A percentile compares a stretch with the other conserved stretches of the same genome.
These are phyloP conservation scores for Pseudoturritis turrita DNA, from an alignment of 345 rosid genomes.

Conservation along the genomic window DNA sequence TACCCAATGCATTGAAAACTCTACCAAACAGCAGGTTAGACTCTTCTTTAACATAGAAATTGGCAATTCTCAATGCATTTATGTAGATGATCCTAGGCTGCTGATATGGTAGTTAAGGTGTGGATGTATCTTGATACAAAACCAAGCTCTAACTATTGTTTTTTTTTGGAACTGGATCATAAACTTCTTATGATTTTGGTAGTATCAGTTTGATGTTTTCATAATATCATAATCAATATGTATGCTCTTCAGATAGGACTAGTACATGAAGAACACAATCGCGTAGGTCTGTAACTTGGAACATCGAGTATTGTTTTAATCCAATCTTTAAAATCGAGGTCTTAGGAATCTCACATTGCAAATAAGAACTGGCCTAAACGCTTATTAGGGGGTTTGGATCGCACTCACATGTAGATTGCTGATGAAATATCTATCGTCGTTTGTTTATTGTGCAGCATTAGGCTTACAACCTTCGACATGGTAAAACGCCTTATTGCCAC, in stretches of 20 bases:
- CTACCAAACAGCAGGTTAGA: conserved; percentile 92
- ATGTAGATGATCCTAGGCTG: not conserved
- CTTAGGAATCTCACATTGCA: not conserved
- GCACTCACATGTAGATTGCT: no score
- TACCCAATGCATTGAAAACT: conserved; percentile 87
- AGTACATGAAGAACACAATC: not conserved
- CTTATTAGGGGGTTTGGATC: no score
- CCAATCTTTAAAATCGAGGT: no score
- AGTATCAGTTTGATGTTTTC: not conserved
- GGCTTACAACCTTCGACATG: conserved; percentile 86
- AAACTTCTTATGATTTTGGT: not conserved
- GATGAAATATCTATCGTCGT: not conserved
- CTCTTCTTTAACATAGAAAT: not conserved
- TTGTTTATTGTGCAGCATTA: conserved; percentile 61
- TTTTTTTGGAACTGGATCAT: not conserved
- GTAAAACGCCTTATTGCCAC: conserved; percentile 69
- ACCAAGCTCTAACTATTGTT: not conserved
- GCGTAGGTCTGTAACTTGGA: not conserved
- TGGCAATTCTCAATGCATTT: not conserved
- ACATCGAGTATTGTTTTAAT: not conserved
- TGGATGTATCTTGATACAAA: not conserved
- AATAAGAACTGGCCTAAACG: not conserved
- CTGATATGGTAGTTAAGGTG: no score
- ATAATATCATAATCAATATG: not conserved
- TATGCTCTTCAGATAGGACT: not conserved